Base-by-base conservation (phyloP, 2,329 filamentous ascomycete genomes). In the Macrophomina tecta region DNA sequence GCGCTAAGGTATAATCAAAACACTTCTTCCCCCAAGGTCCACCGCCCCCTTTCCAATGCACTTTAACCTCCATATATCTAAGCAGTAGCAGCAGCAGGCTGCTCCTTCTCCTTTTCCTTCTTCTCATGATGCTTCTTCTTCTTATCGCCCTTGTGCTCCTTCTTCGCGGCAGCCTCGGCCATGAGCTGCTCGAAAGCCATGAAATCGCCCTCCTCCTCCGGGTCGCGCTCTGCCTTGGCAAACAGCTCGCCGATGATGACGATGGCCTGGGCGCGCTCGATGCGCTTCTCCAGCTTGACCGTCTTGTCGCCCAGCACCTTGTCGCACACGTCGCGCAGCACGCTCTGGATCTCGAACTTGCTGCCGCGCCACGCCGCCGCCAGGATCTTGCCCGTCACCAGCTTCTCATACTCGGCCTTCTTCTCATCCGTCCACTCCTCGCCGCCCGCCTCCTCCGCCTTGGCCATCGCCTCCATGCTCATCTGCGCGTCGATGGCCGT, bases 341-440 rank as follows among this genome's bases (percentile, higher is more conserved):
- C 94, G 75, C 93, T 91, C 84, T 98, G 94, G 71, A 99, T 98
- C 85, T 99, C 95, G 75, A 97, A 98, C 82, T 95, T 97, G 86
- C 90, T 94, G 55, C 95, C 95, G 70, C 93, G 85, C 95, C 95
- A 99, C 11, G 95, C 95, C 3, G 95, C 95, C 4, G 93, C 97
- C 46, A 99, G 87, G 71, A 99, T 98, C 87, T 99, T 99, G 75
- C 95, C 95, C 9, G 95, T 99, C 30, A 98, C 94, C 73, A 91
- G 89, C 76, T 94, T 90, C 84, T 98, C 95, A 75, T 97, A 97
- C 82, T 99, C 95, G 49, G 90, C 90, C 81, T 94, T 93, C 84
- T 91, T 94, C 88, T 98, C 95, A 69, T 99, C 95, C 0, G 95
- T 98, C 95, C 95, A 99, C 69, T 97, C 93, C 66, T 97, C 95